phyloP scores from a whole-genome alignment of 1,284 basidiomycete genomes.

The Malassezia vespertilionis region DNA sequence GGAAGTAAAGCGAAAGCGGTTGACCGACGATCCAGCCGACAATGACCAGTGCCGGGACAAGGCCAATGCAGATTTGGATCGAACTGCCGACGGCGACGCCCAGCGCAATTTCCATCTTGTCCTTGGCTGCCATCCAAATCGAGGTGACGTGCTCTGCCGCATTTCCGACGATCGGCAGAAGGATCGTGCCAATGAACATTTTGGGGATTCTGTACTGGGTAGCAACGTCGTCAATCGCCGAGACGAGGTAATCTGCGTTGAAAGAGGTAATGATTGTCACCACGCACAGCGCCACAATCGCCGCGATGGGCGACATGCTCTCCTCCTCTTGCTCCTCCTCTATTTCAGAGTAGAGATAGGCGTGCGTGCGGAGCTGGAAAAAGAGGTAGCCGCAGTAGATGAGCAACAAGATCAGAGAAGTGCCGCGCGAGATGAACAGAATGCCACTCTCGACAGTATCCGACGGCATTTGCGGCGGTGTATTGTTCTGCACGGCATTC shows the following conservation, averaged over 20 bases:
- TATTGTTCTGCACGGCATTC: conserved; percentile 24
- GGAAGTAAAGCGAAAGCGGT: conserved; percentile 47
- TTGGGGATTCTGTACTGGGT: conserved; percentile 43
- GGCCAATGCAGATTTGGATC: conserved; percentile 49
- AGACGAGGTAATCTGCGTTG: conserved; percentile 48
- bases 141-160: conserved; percentile 48
- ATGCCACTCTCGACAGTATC: conserved; percentile 23
- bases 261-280: conserved; percentile 43
- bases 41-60: conserved; percentile 46
- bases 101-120: conserved; percentile 52
- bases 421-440: conserved; percentile 44
- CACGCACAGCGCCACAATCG: conserved; percentile 31
- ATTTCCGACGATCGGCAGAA: conserved; percentile 73
- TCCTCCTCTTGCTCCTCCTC: conserved; percentile 30
- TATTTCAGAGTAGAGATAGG: conserved; percentile 38
- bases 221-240: conserved; percentile 45
- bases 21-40: conserved; percentile 47
- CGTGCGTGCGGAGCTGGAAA: conserved; percentile 45
- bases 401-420: conserved; percentile 56
- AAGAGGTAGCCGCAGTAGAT: conserved; percentile 66
- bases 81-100: conserved; percentile 76
- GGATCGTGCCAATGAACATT: conserved; percentile 52
- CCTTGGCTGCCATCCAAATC: conserved; percentile 40
- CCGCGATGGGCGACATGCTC: conserved; percentile 39
- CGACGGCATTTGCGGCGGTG: conserved; percentile 1